Conservation (phyloP, 2,329 filamentous ascomycete species). For the Aspergillus sp. region DNA sequence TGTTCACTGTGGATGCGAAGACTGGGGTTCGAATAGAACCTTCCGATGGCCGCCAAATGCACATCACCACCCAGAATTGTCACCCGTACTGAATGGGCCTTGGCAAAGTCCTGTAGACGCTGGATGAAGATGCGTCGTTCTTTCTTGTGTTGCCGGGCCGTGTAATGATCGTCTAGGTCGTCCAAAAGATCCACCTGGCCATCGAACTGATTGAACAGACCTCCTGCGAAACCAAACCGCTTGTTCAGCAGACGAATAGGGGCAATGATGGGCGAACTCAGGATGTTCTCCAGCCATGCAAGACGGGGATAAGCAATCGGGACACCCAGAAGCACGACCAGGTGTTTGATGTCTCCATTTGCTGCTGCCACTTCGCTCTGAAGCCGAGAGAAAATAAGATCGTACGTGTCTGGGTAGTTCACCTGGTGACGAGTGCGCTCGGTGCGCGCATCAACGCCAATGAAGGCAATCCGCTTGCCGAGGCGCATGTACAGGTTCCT, state of each 20-base stretch:
- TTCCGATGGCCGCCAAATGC: slow-evolving; percentile 63
- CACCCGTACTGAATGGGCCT: slow-evolving; percentile 58
- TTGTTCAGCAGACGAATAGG: slow-evolving; percentile 88
- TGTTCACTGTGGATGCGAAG: slow-evolving; percentile 58
- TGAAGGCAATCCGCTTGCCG: slow-evolving; percentile 64
- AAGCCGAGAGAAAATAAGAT: slow-evolving; percentile 60
- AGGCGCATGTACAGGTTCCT: slow-evolving; percentile 65
- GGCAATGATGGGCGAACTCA: slow-evolving; percentile 81
- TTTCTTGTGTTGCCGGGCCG: slow-evolving; percentile 83
- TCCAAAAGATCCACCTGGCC: slow-evolving; percentile 68
- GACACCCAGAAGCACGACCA: slow-evolving; percentile 66
- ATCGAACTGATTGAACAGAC: slow-evolving; percentile 91
- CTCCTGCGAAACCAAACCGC: slow-evolving; percentile 81
- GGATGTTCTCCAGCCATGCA: slow-evolving; percentile 94
- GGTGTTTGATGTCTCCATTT: slow-evolving; percentile 61
- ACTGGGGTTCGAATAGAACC: slow-evolving; percentile 64
- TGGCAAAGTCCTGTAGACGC: slow-evolving; percentile 61
- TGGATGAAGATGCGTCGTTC: slow-evolving; percentile 76
- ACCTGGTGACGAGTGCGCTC: slow-evolving; percentile 88
- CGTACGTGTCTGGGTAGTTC: slow-evolving; percentile 73
- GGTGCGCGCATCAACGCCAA: slow-evolving; percentile 62
- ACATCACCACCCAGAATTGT: slow-evolving; percentile 67
- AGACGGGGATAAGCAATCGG: slow-evolving; percentile 73
- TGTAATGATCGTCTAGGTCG: slow-evolving; percentile 74
- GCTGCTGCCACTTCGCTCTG: slow-evolving; percentile 53